Evolutionary conservation across 2,329 filamentous ascomycete genomes (phyloP).

Genomic region (Arthrinium puccinioides): DNA sequence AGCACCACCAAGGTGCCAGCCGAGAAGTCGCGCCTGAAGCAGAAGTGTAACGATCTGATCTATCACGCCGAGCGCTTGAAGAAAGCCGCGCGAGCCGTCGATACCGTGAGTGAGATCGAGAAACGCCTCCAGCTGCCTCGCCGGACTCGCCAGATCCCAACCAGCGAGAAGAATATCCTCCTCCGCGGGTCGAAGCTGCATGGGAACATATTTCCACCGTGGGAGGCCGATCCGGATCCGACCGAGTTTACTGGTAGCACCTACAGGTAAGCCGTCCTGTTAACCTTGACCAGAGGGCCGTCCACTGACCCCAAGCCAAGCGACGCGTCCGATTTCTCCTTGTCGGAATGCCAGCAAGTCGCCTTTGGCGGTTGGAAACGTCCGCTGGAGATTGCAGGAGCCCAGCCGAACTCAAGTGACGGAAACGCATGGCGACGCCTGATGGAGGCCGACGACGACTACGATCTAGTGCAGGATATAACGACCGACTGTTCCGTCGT

Average conservation of each 20-base stretch:
- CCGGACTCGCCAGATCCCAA: constrained; percentile 55
- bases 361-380: constrained; percentile 83
- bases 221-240: constrained; percentile 57
- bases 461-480: constrained; percentile 90
- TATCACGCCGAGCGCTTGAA: constrained; percentile 73
- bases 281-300: background rate
- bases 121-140: constrained; percentile 23
- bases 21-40: constrained; percentile 60
- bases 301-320: constrained; percentile 33
- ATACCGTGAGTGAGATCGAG: constrained; percentile 14
- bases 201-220: constrained; percentile 77
- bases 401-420: background rate
- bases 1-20: constrained; percentile 49
- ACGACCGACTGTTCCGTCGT: constrained; percentile 97
- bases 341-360: constrained; percentile 67
- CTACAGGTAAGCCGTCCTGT: constrained; percentile 50
- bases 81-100: constrained; percentile 10
- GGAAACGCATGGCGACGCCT: constrained; percentile 7
- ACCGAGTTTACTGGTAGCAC: constrained; percentile 54
- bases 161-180: constrained; percentile 68
- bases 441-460: constrained; percentile 38
- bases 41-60: constrained; percentile 64
- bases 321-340: constrained; percentile 60
- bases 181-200: constrained; percentile 73
- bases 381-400: constrained; percentile 53